Evolutionary conservation across 805 yeast species (phyloP), one percentile per base, ranked within the genome.

Genomic region (Cephaloascus albidus): DNA sequence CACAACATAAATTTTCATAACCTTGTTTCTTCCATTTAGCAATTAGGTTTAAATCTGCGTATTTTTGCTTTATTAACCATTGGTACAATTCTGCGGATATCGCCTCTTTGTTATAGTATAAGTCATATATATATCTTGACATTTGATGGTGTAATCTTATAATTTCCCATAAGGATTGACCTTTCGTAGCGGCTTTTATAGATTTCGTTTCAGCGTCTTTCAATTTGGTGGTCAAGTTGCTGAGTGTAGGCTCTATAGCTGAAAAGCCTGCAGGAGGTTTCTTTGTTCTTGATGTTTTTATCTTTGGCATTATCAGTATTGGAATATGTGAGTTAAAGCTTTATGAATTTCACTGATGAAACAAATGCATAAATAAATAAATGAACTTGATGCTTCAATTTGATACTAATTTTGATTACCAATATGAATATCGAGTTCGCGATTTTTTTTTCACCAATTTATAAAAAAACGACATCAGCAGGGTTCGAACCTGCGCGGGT

Each of bases 1-100:
- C 57, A 54, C 97, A 88, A 53, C 97, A 88, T 36, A 88, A 61
- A 40, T 81, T 74, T 53, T 88, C 96, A 55, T 88, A 88, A 8
- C 96, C 96, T 51, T 75, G 79, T 51, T 80, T 81, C 57, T 76
- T 78, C 89, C 89, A 82, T 65, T 81, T 88, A 18, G 95, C 90
- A 23, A 88, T 85, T 40, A 88, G 60, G 35, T 76, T 71, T 4
- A 65, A 74, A 52, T 88, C 90, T 2, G 75, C 84, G 45, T 76
- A 74, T 42, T 75, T 73, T 47, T 84, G 78, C 48, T 72, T 72
- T 35, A 86, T 50, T 17, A 87, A 60, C 82, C 87, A 88, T 35
- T 78, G 78, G 56, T 85, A 88, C 5, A 88, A 62, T 31, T 79
- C 81, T 37, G 66, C 61, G 1, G 82, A 70, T 16, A 88, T 84